Evolutionary conservation across 192 early-diverging fungal species (phyloP).

Genomic region (Entrophospora sp.): DNA sequence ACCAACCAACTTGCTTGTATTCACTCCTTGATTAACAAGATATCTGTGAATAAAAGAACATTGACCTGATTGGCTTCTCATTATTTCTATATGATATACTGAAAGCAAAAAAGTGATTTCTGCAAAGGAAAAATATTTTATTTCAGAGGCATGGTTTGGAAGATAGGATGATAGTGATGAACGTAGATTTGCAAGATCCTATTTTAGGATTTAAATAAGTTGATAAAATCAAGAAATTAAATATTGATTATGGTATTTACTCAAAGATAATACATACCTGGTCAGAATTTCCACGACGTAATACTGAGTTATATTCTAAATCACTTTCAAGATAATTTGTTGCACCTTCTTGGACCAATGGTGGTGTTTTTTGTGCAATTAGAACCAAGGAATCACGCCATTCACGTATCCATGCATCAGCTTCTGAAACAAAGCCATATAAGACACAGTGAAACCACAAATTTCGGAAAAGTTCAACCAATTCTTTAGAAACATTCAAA

Average conservation of each 20-base stretch:
- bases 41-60: constrained; percentile 71
- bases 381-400: constrained; percentile 59
- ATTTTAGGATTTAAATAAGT: constrained; percentile 22
- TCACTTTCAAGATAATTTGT: constrained; percentile 79
- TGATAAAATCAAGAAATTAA: too few species aligned
- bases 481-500: constrained; percentile 47
- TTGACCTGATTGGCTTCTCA: constrained; percentile 60
- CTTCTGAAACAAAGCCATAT: constrained; percentile 65
- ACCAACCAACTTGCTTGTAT: constrained; percentile 59
- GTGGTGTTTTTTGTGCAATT: constrained; percentile 81
- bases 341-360: constrained; percentile 61
- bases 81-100: constrained; percentile 74
- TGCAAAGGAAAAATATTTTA: constrained; percentile 57
- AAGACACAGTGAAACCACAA: constrained; percentile 86
- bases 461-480: constrained; percentile 69
- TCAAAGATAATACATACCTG: constrained; percentile 17
- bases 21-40: constrained; percentile 79
- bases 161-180: constrained; percentile 49
- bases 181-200: constrained; percentile 49
- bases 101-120: constrained; percentile 75
- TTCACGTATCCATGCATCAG: constrained; percentile 64
- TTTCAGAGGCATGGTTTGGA: constrained; percentile 40
- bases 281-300: constrained; percentile 51
- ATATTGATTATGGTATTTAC: background rate
- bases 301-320: constrained; percentile 76